Evolutionary conservation across 257 asterid species (phyloP).

Genomic region (Nicotiana otophora): DNA sequence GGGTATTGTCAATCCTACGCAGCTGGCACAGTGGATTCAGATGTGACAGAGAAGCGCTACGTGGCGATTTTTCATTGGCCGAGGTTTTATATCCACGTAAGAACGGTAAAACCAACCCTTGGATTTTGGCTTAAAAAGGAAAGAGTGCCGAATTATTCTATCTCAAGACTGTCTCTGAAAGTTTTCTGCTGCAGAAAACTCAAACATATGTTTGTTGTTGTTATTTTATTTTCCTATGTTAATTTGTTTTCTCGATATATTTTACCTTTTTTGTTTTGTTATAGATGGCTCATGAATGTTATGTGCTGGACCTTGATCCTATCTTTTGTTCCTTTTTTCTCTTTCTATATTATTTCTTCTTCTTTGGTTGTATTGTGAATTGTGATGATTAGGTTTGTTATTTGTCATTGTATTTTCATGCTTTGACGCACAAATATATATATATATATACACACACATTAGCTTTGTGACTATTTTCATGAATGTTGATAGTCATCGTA

Average conservation of each 20-base stretch:
- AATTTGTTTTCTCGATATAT: background rate
- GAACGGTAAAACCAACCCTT: background rate
- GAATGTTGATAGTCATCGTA: background rate
- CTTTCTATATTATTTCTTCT: background rate
- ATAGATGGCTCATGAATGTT: slow-evolving; percentile 4
- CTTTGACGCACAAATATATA: too few relatives aligned
- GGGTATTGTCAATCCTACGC: slow-evolving; percentile 66
- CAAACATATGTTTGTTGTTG: background rate
- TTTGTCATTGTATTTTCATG: slow-evolving; percentile 8
- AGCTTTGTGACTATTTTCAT: background rate
- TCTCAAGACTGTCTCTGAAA: background rate
- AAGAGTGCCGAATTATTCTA: background rate
- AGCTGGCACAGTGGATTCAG: slow-evolving; percentile 62
- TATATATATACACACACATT: too few relatives aligned
- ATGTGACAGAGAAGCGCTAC: slow-evolving; percentile 24
- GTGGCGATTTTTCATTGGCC: background rate
- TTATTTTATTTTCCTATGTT: background rate
- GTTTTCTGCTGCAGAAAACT: background rate
- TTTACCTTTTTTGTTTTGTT: background rate
- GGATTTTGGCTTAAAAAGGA: background rate
- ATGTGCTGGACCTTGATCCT: background rate
- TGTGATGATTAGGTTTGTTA: background rate
- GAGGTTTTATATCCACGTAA: background rate
- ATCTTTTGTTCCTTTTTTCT: background rate
- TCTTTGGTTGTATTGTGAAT: background rate